Conservation (phyloP, 345 rosid genomes). For the Salix exigua region DNA sequence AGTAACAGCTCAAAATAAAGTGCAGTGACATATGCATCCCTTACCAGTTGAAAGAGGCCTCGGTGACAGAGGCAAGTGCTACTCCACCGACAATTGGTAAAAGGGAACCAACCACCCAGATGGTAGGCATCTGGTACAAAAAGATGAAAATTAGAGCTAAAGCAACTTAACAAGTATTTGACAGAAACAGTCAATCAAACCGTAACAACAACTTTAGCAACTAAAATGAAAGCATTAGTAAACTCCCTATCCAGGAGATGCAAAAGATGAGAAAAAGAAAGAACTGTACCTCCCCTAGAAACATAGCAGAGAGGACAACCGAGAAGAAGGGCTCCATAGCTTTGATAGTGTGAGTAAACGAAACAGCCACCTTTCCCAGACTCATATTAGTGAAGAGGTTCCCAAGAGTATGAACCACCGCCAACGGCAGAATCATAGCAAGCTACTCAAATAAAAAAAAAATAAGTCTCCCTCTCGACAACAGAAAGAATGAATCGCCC, state of each 20-base stretch:
- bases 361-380: constrained; percentile 97
- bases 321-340: constrained; percentile 99
- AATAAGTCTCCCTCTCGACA: neutral
- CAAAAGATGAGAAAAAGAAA: neutral
- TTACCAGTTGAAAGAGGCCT: constrained; percentile 94
- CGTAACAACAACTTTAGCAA: neutral
- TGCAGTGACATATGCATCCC: neutral
- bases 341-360: constrained; percentile 97
- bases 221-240: neutral
- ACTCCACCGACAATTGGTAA: constrained; percentile 95
- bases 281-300: constrained; percentile 73
- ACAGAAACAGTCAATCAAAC: neutral
- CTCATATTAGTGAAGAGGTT: constrained; percentile 97
- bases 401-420: constrained; percentile 79
- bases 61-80: constrained; percentile 86
- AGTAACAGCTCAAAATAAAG: neutral
- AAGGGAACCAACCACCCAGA: constrained; percentile 86
- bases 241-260: neutral
- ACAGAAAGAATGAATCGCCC: neutral
- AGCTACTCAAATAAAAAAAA: constrained; percentile 40
- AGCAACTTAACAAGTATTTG: neutral
- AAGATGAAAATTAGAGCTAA: neutral
- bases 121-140: constrained; percentile 59
- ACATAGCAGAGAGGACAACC: constrained; percentile 88
- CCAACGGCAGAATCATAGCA: constrained; percentile 78